phyloP scores from a whole-genome alignment of 2,329 filamentous ascomycete species.

The Colletotrichum melonis region DNA sequence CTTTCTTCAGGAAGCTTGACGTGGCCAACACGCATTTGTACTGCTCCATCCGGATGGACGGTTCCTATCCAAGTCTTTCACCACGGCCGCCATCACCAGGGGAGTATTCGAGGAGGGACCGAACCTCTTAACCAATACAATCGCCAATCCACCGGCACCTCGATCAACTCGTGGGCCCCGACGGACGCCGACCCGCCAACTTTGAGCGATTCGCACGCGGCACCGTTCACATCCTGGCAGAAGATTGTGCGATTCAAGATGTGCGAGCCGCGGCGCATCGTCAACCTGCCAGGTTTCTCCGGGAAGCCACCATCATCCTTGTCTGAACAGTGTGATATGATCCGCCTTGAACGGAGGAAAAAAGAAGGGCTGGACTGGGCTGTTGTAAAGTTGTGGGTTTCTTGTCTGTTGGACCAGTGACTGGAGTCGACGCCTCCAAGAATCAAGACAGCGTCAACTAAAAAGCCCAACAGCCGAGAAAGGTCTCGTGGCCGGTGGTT shows the following conservation, averaged over 20 bases:
- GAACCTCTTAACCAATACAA: background rate
- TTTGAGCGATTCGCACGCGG: constrained; percentile 3
- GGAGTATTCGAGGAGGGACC: constrained; percentile 3
- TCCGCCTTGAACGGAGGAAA: constrained; percentile 11
- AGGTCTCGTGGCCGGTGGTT: constrained; percentile 11
- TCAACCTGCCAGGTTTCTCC: constrained; percentile 20
- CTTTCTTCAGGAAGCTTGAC: constrained; percentile 1
- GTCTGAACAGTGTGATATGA: constrained; percentile 23
- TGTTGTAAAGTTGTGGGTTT: constrained; percentile 13
- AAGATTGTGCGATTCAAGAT: constrained; percentile 18
- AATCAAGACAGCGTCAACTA: background rate
- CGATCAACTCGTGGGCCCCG: constrained; percentile 17
- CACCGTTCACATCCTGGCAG: constrained; percentile 18
- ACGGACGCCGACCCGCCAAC: background rate
- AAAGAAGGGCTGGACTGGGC: background rate
- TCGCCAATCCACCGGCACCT: constrained; percentile 1
- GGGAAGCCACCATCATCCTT: constrained; percentile 7
- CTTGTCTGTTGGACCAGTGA: constrained; percentile 18
- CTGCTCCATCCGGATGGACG: background rate
- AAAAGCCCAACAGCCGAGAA: constrained; percentile 19
- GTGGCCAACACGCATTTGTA: background rate
- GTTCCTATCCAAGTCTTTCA: constrained; percentile 10
- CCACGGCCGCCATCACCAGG: constrained; percentile 5
- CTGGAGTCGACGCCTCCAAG: constrained; percentile 3
- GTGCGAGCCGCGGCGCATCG: constrained; percentile 22